phyloP scores from a whole-genome alignment of 2,329 filamentous ascomycete species.

The Ceratocystiopsis brevicomis region DNA sequence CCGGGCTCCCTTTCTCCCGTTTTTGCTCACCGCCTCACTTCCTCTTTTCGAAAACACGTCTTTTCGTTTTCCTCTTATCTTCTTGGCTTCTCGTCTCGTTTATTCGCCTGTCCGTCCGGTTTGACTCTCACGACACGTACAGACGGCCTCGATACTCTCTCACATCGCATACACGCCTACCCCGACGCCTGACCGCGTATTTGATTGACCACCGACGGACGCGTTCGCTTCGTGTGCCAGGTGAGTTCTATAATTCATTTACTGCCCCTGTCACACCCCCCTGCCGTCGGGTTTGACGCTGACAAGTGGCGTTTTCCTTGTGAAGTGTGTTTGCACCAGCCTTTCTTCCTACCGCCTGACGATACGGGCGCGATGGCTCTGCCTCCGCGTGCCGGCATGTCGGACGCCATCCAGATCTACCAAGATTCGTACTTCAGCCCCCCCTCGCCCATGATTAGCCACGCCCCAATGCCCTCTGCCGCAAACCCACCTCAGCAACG shows the following conservation, averaged over 20 bases:
- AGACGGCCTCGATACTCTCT: too few species aligned
- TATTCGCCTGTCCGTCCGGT: too few species aligned
- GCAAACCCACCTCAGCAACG: conserved; percentile 25
- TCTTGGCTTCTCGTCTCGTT: too few species aligned
- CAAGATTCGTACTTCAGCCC: conserved; percentile 31
- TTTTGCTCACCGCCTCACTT: too few species aligned
- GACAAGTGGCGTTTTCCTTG: too few species aligned
- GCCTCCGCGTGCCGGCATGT: conserved; percentile 26
- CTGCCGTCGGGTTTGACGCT: neutral
- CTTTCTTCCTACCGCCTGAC: neutral
- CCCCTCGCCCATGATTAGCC: conserved; percentile 30
- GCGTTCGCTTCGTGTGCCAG: neutral
- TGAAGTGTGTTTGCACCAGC: neutral
- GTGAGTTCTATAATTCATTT: neutral
- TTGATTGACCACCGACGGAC: neutral
- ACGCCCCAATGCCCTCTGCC: conserved; percentile 35
- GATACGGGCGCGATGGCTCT: conserved; percentile 32
- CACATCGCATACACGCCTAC: too few species aligned
- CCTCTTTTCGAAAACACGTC: too few species aligned
- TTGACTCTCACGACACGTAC: too few species aligned
- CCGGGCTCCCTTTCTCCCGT: too few species aligned
- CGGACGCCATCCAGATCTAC: conserved; percentile 32
- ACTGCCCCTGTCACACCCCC: neutral
- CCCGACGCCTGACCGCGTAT: too few species aligned
- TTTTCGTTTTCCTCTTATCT: too few species aligned